Evolutionary conservation across 73 alveolate genomes (phyloP).

Genomic region (Paramecium bursaria): DNA sequence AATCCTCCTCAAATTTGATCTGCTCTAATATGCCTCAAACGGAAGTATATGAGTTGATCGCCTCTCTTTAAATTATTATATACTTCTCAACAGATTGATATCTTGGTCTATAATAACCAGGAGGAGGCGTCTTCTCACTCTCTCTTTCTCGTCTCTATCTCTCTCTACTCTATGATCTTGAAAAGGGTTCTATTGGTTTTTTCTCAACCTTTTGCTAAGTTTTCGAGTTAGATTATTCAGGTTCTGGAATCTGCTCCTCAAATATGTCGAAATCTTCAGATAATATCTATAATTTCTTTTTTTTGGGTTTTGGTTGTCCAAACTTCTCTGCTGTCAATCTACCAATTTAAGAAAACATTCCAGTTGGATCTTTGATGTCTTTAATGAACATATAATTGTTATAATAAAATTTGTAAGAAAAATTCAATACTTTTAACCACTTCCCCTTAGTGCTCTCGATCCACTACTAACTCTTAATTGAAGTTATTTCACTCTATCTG

Average conservation of each 20-base stretch:
- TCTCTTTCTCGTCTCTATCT: not conserved
- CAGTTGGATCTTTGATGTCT: not conserved
- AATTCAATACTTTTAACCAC: too few species aligned
- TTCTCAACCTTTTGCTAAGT: too few species aligned
- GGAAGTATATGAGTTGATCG: not conserved
- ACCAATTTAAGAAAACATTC: not conserved
- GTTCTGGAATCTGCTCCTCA: too few species aligned
- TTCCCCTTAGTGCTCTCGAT: not conserved
- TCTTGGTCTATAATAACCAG: not conserved
- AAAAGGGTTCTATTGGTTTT: not conserved
- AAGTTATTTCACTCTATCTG: conserved; percentile 45
- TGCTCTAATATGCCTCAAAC: not conserved
- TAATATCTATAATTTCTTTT: too few species aligned
- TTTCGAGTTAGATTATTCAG: too few species aligned
- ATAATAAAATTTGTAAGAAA: too few species aligned
- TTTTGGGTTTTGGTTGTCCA: too few species aligned
- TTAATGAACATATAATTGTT: not conserved
- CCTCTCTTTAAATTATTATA: not conserved
- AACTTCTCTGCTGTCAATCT: not conserved
- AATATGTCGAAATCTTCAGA: too few species aligned
- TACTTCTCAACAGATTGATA: not conserved
- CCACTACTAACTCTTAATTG: conserved; percentile 3
- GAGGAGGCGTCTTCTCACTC: not conserved
- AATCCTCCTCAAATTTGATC: not conserved
- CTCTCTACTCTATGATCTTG: not conserved